Base-by-base conservation (phyloP, 345 rosid genomes). In the Excoecaria cochinchinensis region DNA sequence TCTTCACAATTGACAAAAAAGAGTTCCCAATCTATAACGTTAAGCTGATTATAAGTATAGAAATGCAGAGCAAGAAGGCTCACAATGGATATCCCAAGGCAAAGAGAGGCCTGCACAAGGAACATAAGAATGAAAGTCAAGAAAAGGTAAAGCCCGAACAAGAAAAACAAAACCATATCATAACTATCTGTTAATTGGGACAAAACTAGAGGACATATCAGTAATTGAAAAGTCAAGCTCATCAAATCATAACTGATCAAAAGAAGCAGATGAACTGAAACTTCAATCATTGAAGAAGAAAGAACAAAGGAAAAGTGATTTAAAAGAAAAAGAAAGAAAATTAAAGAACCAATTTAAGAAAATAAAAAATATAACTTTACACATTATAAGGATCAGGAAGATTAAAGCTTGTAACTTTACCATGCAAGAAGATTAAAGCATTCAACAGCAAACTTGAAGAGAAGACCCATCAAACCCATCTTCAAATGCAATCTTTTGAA, bases 81-180 rank as follows among this genome's bases (percentile, higher is more conserved):
- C 74, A 84, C 86, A 78, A 50, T 55, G 86, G 86, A 76, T 81
- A 84, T 4, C 74, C 82, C 74, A 84, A 22, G 59, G 82, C 82
- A 66, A 76, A 46, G 15, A 78, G 59, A 76, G 86, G 82, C 84
- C 86, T 84, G 80, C 74, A 59, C 65, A 39, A 4, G 24, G 8
- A 71, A 22, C 50, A 60, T 17, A 39, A 42, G 46, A 52, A 52
- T 52, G 17, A 52, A 56, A 56, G 8, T 5, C 13, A 17, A 48
- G 46, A 13, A 40, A 44, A 24, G 11, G 3, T 44, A 10, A 60
- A 17, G 8, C 60, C 25, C 24, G 12, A 12, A 8, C 22, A 48
- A 44, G 8, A 44, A 44, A 44, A 5, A 16, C 13, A 52, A 44
- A 56, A 12, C 17, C 46, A 15, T 0, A 24, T 15, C 16, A 16